A percentile compares a stretch with the other conserved stretches of the same genome.
Conservation (phyloP, 139 green algal species). For the Chlamydomonas sp. region DNA sequence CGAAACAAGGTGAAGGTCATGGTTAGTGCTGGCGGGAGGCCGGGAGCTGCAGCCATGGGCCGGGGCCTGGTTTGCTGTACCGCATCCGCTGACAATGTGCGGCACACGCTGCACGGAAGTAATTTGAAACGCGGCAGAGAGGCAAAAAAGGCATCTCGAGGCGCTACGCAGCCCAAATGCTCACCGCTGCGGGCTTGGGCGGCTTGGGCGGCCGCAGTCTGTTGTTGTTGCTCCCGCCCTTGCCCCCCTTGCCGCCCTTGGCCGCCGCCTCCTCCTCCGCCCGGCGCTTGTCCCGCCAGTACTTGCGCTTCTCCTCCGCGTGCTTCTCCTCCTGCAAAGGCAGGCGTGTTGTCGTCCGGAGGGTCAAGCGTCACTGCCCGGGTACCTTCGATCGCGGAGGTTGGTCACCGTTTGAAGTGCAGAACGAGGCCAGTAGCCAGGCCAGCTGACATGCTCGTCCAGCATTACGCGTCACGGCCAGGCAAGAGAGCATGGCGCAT, state of each 20-base stretch:
- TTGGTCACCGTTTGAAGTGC: too few species aligned
- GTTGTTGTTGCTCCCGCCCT: neutral
- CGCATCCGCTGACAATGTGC: too few species aligned
- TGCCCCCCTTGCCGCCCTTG: neutral
- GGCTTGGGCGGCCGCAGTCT: constrained; percentile 4
- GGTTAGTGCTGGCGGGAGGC: neutral
- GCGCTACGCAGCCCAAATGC: neutral
- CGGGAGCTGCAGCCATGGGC: neutral
- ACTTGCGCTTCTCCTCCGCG: constrained; percentile 44
- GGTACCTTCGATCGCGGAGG: too few species aligned
- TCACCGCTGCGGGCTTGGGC: constrained; percentile 37
- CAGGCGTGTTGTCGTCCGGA: too few species aligned
- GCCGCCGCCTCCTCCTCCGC: neutral
- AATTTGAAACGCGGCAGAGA: neutral
- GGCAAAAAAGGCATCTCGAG: neutral
- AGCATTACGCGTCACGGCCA: too few species aligned
- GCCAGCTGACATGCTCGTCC: too few species aligned
- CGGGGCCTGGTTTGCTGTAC: too few species aligned
- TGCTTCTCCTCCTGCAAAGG: constrained; percentile 32
- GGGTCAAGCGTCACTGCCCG: too few species aligned
- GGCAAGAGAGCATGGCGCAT: too few species aligned
- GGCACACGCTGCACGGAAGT: too few species aligned
- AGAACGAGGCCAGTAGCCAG: too few species aligned
- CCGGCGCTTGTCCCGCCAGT: constrained; percentile 25
- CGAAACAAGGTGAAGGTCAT: neutral